Base-by-base conservation (phyloP, 768 basidiomycete genomes). In the Tulasnella sp. region DNA sequence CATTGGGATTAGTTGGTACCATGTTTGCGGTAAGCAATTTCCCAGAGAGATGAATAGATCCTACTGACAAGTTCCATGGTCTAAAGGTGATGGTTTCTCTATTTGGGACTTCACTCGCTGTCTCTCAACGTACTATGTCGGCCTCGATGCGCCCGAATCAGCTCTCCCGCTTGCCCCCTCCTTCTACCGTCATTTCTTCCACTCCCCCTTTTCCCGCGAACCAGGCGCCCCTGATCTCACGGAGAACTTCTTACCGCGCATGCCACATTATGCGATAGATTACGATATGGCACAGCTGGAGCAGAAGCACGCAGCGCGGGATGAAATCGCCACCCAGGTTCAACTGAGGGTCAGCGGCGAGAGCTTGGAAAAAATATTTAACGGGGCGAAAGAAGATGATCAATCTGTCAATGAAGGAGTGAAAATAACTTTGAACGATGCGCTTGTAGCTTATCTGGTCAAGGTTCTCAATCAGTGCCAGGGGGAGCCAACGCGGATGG, bases 181-280 rank as follows among this genome's bases (percentile, higher is more conserved):
- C 29, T 79, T 77, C 67, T 44, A 61, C 29, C 75, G 76, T 13
- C 72, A 61, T 32, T 44, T 70, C 78, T 79, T 35, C 40, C 67
- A 35, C 20, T 40, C 29, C 11, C 70, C 77, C 18, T 71, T 29
- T 48, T 72, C 77, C 20, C 61, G 61, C n/a, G 29, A 20, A 35
- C 42, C 42, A 37, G 29, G 35, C 20, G 37, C 42, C 32, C 3
- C 77, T 39, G 69, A 44, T 26, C 26, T 61, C 32, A 42, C 70
- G 23, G 42, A 70, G 42, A 46, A 44, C 67, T 77, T 71, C 40
- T 44, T 48, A 26, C 37, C 39, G 16, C 42, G 67, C 18, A 77
- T 77, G 77, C 77, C 77, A 2, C 77, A 77, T 55, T 40, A 73
- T 13, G 70, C 46, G 20, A 44, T 51, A 44, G 77, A 77, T 48